These are phyloP conservation scores for Coleophoma crateriformis DNA, from an alignment of 2,329 filamentous ascomycete species.

Conservation along the genomic window DNA sequence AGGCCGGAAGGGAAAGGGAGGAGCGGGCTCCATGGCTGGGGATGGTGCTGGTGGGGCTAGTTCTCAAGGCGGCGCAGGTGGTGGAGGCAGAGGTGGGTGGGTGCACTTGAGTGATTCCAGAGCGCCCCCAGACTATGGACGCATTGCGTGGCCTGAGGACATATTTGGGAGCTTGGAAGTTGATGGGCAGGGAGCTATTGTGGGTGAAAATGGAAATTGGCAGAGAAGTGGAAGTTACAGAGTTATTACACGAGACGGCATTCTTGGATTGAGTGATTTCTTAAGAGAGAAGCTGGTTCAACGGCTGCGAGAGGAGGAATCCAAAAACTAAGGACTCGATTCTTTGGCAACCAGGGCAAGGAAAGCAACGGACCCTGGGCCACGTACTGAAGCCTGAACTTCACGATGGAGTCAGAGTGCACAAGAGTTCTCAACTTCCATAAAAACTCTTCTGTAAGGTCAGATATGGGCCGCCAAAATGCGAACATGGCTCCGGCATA, in stretches of 20 bases:
- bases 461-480: no score
- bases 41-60: constrained; percentile 50
- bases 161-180: constrained; percentile 66
- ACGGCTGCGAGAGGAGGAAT: constrained; percentile 46
- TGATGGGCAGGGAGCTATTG: constrained; percentile 47
- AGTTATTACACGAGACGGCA: constrained; percentile 26
- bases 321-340: constrained; percentile 9
- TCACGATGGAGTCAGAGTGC: no score
- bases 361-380: no score
- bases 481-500: no score
- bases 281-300: constrained; percentile 48
- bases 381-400: no score
- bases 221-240: constrained; percentile 49
- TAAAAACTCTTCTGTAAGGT: no score
- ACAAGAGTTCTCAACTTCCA: neutral
- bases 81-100: constrained; percentile 54
- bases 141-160: constrained; percentile 66
- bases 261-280: constrained; percentile 49
- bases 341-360: neutral
- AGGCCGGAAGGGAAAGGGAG: constrained; percentile 30
- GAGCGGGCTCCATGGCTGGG: constrained; percentile 27
- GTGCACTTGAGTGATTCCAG: constrained; percentile 60
- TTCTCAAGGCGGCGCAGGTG: constrained; percentile 54
- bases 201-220: constrained; percentile 41
- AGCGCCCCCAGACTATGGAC: constrained; percentile 60